Conservation (phyloP, 306 rosid species). For the Crotalaria pallida region DNA sequence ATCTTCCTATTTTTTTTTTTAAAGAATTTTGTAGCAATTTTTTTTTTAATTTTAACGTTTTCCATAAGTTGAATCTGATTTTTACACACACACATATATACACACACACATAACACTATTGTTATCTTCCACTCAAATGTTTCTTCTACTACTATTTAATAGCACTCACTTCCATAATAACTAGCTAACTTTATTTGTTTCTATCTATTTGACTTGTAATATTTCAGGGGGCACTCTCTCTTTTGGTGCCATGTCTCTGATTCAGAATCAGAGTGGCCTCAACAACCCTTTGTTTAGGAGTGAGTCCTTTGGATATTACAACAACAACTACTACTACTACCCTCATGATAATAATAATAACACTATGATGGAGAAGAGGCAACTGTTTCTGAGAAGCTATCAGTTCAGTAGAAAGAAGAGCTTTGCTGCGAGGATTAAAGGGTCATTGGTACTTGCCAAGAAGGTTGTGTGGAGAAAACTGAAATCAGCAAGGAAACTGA, state of each 20-base stretch:
- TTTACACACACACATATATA: too few relatives aligned
- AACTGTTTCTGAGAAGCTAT: slow-evolving; percentile 73
- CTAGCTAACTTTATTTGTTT: background rate
- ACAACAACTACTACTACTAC: slow-evolving; percentile 7
- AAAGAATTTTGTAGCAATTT: too few relatives aligned
- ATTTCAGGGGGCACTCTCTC: background rate
- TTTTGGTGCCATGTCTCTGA: slow-evolving; percentile 17
- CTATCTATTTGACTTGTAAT: background rate
- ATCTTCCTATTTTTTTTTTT: too few relatives aligned
- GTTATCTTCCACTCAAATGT: too few relatives aligned
- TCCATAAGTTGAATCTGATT: too few relatives aligned
- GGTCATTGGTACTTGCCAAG: slow-evolving; percentile 48
- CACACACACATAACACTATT: too few relatives aligned
- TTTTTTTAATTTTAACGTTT: too few relatives aligned
- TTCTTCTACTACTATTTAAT: background rate
- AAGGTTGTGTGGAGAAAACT: slow-evolving; percentile 47
- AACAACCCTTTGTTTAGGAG: slow-evolving; percentile 41
- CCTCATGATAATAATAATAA: slow-evolving; percentile 22
- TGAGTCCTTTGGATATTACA: slow-evolving; percentile 44
- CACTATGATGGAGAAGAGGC: slow-evolving; percentile 74
- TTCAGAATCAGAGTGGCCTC: background rate
- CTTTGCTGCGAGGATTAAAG: slow-evolving; percentile 45
- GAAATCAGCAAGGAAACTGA: slow-evolving; percentile 32
- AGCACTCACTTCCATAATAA: background rate
- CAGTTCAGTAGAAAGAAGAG: slow-evolving; percentile 63